These are phyloP conservation scores for Hanseniaspora mollemarum DNA, from an alignment of 805 yeast species.

Conservation along the genomic window DNA sequence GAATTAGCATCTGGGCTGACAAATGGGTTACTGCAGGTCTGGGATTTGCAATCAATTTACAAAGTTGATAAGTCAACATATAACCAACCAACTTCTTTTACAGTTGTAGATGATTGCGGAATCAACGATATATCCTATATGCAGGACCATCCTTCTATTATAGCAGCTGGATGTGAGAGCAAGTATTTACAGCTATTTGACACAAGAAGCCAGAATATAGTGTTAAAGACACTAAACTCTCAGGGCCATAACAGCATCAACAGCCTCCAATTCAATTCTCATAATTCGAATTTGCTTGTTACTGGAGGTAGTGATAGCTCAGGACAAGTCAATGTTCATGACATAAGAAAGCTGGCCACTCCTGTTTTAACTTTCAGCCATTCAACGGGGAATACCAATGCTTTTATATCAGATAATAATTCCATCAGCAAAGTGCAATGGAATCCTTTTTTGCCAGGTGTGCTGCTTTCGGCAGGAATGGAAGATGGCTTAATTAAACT, in stretches of 20 bases:
- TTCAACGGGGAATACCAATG: conserved; percentile 29
- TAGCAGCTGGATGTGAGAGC: conserved; percentile 60
- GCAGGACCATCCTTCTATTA: conserved; percentile 46
- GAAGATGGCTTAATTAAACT: conserved; percentile 52
- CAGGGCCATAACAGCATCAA: conserved; percentile 37
- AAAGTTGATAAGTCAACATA: conserved; percentile 23
- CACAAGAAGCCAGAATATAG: conserved; percentile 31
- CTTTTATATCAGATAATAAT: conserved; percentile 24
- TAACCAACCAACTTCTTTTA: conserved; percentile 20
- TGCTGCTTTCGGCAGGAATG: conserved; percentile 57
- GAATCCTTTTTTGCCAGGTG: conserved; percentile 47
- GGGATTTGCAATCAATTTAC: conserved; percentile 48
- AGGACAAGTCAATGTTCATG: conserved; percentile 54
- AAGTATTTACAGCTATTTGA: conserved; percentile 44
- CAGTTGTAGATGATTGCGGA: conserved; percentile 35
- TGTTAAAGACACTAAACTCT: conserved; percentile 13
- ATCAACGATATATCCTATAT: conserved; percentile 67
- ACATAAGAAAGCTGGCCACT: conserved; percentile 38
- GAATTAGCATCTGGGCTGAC: conserved; percentile 47
- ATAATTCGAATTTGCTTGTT: conserved; percentile 46
- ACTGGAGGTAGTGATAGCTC: conserved; percentile 43
- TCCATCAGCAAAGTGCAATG: conserved; percentile 58
- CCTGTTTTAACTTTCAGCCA: conserved; percentile 28
- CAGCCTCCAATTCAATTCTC: conserved; percentile 48
- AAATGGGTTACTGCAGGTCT: conserved; percentile 52